A percentile compares a stretch with the other conserved stretches of the same genome.
These are phyloP conservation scores for Graphilbum sp. DNA, from an alignment of 2,329 filamentous ascomycete genomes.

Conservation along the genomic window DNA sequence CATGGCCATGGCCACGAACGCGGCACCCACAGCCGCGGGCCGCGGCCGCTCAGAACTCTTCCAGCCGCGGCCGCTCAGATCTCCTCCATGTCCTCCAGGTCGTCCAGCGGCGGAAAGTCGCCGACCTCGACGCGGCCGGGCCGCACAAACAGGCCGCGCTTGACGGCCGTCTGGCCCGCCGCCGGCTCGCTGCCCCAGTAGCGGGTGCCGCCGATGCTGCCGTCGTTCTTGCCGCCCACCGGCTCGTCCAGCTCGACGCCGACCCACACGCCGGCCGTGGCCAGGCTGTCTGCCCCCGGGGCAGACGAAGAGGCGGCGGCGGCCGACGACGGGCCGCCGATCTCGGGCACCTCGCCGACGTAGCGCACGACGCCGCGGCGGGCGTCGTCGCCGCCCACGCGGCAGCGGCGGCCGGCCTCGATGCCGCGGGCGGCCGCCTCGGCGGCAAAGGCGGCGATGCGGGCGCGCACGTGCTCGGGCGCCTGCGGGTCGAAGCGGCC, in stretches of 20 bases:
- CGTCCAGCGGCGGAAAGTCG: constrained; percentile 53
- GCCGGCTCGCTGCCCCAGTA: constrained; percentile 52
- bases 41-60: too few species aligned
- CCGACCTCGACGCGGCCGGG: constrained; percentile 65
- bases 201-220: constrained; percentile 41
- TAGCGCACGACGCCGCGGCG: constrained; percentile 56
- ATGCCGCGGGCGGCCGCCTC: constrained; percentile 59
- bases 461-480: constrained; percentile 55
- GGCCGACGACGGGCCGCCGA: constrained; percentile 17
- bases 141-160: constrained; percentile 63
- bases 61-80: constrained; percentile 28
- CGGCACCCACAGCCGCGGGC: too few species aligned
- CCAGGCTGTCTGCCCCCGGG: too few species aligned
- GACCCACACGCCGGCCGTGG: constrained; percentile 49
- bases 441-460: constrained; percentile 48
- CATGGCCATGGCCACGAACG: too few species aligned
- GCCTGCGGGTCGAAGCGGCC: constrained; percentile 87
- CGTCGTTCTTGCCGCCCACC: constrained; percentile 69
- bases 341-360: constrained; percentile 59
- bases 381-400: constrained; percentile 49
- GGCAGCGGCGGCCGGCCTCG: constrained; percentile 43
- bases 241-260: constrained; percentile 65
- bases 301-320: constrained; percentile 30
- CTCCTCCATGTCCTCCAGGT: constrained; percentile 65
- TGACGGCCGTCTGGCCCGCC: constrained; percentile 24